Base-by-base conservation (phyloP, 1,284 basidiomycete species). In the Mycena citricolor region DNA sequence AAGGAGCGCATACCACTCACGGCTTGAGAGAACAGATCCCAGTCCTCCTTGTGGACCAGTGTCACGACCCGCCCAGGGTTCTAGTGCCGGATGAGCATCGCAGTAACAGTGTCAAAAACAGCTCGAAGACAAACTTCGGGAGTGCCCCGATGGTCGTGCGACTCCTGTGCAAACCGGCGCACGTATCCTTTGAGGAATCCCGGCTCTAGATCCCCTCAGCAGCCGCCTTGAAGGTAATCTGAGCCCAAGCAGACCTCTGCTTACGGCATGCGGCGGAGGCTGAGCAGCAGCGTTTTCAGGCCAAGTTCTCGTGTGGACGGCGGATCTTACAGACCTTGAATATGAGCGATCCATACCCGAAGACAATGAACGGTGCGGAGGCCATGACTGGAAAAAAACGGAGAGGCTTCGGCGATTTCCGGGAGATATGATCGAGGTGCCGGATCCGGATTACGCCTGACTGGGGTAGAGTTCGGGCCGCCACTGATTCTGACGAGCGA, bases 101-200 rank as follows among this genome's bases (percentile, higher is more conserved):
- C 23, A 37, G 32, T 22, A 16, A 44, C 14, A 13, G 14, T 17
- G 29, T 25, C 17, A 22, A 28, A 22, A 10, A n/a, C 11, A 19
- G 16, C 17, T 31, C 26, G 12, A 30, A 32, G 11, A 6, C 36
- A 25, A 29, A 86, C 87, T 71, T 89, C 81, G 3, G 81, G 83
- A 2, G 88, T 90, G 14, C 88, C 89, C 17, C 88, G 76, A 64
- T 94, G 91, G 57, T 94, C 91, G 64, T 89, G 87, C 39, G 88
- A 92, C 61, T 78, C 76, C 64, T 94, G 90, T 0, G 91, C 88
- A 58, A 94, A 94, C 22, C 90, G 72, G 3, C 91, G 78, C 0
- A 90, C 86, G 52, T 89, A 92, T 22, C 88, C 88, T 63, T 90
- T 91, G 55, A 94, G 69, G 59, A 82, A 94, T 19, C 90, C 91